phyloP scores from a whole-genome alignment of 108 stramenopile species.

The Pseudonitzschia delicatissima region DNA sequence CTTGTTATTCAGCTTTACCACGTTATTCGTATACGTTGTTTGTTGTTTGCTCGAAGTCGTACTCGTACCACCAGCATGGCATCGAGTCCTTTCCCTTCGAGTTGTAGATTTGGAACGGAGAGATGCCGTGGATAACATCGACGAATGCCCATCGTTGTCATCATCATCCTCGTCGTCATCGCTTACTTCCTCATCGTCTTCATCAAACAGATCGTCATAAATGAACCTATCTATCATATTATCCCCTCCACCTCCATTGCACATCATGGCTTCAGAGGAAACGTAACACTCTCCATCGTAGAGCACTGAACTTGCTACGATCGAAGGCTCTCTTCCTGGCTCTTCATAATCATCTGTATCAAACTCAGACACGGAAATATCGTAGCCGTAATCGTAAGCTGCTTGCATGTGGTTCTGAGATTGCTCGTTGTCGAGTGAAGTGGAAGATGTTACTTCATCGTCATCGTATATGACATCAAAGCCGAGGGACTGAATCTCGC shows the following conservation, averaged over 20 bases:
- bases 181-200: conserved; percentile 25
- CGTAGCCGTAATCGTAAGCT: background rate
- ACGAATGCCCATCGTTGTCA: conserved; percentile 54
- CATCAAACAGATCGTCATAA: background rate
- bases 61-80: conserved; percentile 5
- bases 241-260: conserved; percentile 18
- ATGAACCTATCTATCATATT: conserved; percentile 12
- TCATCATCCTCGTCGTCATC: conserved; percentile 58
- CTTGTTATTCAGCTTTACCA: background rate
- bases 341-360: background rate
- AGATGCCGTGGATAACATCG: conserved; percentile 55
- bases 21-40: background rate
- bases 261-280: conserved; percentile 31
- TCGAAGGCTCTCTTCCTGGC: background rate
- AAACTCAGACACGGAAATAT: background rate
- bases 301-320: conserved; percentile 18
- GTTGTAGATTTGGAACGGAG: conserved; percentile 20
- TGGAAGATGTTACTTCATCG: background rate
- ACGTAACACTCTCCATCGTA: conserved; percentile 39
- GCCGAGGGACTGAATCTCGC: conserved; percentile 19
- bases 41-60: background rate
- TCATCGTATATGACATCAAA: conserved; percentile 10
- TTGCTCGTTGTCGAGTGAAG: background rate
- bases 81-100: background rate
- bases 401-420: background rate